Evolutionary conservation across 1,284 basidiomycete species (phyloP), one percentile per base, ranked within the genome.

Genomic region (Puccinia hordei): DNA sequence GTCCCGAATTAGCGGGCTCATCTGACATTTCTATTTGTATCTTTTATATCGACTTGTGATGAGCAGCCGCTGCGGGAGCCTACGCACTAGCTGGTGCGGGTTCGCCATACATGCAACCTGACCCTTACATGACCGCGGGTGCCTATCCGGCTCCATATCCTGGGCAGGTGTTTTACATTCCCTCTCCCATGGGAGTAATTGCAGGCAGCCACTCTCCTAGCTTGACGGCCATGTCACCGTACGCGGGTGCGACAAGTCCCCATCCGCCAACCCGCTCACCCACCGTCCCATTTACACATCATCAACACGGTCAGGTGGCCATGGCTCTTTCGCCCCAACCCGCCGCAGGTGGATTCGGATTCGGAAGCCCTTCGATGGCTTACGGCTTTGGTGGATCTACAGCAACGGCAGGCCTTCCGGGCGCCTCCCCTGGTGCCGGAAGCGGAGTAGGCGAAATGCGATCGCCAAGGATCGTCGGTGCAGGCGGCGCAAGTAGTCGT

Each of bases 311-410:
- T 33, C 69, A 61, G 35, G 57, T 80, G 57, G 59, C 69, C 33
- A 80, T 80, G 78, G 53, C 78, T 30, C 38, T 80, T n/a, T 80
- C 78, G 10, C 78, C 78, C 35, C 78, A 80, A 38, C 68, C 57
- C 30, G n/a, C 71, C 15, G 30, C 55, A 15, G 59, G 71, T 9
- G 76, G 53, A 46, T 73, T 73, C 10, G 78, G 78, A 44, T 73
- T 80, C n/a, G 71, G 57, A 44, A 80, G 78, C 35, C 78, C 78
- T 73, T 80, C 78, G 10, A 80, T 80, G 78, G 69, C 69, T 17
- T 80, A 80, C 55, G 71, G 69, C 17, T 80, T 80, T 33, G 71
- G 66, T 8, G 55, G 59, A 24, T 30, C 76, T 41, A 38, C 57
- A 4, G 33, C 5, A 10, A 24, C 65, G 30, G 53, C n/a, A 41